Conservation (phyloP, 2,329 filamentous ascomycete species). For the Fusarium keratoplasticum region DNA sequence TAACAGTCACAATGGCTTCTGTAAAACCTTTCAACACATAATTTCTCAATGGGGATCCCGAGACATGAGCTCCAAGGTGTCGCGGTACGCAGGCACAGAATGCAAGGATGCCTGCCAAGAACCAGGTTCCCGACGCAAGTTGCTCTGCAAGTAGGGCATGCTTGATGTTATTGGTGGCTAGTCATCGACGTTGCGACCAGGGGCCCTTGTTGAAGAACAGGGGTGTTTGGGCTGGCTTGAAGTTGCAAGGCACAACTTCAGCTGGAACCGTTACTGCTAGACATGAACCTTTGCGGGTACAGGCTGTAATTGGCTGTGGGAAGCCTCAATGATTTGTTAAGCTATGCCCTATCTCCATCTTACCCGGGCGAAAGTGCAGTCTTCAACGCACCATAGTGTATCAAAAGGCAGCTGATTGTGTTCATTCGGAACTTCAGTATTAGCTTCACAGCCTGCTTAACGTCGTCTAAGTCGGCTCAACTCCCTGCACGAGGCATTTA, state of each 20-base stretch:
- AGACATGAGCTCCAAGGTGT: background rate
- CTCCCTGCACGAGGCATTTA: background rate
- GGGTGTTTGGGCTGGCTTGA: background rate
- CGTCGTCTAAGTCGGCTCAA: background rate
- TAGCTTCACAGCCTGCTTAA: background rate
- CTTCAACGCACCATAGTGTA: background rate
- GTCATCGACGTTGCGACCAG: background rate
- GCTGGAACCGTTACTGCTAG: background rate
- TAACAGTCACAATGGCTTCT: background rate
- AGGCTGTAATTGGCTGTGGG: background rate
- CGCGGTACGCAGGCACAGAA: background rate
- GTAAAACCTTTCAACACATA: background rate
- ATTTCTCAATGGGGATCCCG: background rate
- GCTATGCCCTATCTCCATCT: background rate
- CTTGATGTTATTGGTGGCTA: background rate
- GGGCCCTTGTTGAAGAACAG: background rate
- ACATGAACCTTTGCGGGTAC: background rate
- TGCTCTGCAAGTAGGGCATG: background rate
- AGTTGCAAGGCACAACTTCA: background rate
- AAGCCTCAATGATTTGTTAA: background rate
- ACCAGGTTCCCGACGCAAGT: background rate
- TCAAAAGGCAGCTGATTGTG: background rate
- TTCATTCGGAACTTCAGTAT: background rate
- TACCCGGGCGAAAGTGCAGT: background rate
- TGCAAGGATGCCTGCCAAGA: background rate